phyloP scores from a whole-genome alignment of 805 yeast species.

The Debaryomyces hansenii region DNA sequence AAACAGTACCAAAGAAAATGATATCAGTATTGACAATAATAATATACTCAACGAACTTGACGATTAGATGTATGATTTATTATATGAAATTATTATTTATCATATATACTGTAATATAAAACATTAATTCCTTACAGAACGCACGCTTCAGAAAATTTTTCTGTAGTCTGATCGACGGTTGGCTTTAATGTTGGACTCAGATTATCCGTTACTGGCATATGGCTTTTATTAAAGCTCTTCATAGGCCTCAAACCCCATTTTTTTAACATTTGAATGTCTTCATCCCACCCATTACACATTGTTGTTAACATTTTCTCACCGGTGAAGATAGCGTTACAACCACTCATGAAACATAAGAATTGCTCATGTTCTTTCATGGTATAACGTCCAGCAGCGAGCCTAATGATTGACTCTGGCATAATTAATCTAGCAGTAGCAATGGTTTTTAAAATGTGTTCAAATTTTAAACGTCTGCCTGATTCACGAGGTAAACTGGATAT shows the following conservation, averaged over 20 bases:
- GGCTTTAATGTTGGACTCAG: not conserved
- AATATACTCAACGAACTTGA: not conserved
- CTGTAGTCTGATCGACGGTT: no score
- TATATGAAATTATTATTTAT: no score
- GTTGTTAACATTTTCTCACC: constrained; percentile 83
- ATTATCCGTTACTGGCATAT: not conserved
- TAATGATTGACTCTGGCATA: constrained; percentile 70
- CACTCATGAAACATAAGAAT: constrained; percentile 71
- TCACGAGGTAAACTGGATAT: constrained; percentile 34
- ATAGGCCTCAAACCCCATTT: constrained; percentile 70
- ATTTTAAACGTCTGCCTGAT: constrained; percentile 44
- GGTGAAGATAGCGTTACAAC: constrained; percentile 78
- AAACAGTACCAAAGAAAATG: not conserved
- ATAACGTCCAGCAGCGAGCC: constrained; percentile 80
- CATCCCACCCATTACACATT: constrained; percentile 83
- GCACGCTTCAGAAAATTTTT: no score
- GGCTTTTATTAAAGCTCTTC: constrained; percentile 37
- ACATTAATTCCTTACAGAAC: no score
- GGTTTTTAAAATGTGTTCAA: constrained; percentile 65
- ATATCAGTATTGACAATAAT: not conserved
- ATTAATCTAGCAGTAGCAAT: constrained; percentile 73
- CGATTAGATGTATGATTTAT: not conserved
- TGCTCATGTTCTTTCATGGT: constrained; percentile 80
- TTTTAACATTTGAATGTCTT: constrained; percentile 64
- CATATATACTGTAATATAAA: no score